Base-by-base conservation (phyloP, 352 stramenopile species). In the Phytophthora tubulina region DNA sequence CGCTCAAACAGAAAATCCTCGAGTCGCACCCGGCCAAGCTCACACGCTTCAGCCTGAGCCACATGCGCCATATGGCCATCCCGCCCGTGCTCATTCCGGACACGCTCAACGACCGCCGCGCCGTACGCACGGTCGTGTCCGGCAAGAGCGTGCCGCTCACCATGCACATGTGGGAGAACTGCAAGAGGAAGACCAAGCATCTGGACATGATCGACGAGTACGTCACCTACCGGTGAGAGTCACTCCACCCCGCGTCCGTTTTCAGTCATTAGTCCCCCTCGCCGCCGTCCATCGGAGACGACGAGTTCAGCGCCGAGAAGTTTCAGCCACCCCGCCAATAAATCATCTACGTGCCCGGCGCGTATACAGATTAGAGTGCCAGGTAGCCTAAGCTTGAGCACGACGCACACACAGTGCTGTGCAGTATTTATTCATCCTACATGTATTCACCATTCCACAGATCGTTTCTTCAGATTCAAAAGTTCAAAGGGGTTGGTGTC, bases 201-300 rank as follows among this genome's bases (percentile, higher is more conserved):
- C 71, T 88, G 27, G 76, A 89, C 72, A 70, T 78, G 63, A 86
- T 89, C 63, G 58, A 85, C 63, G 81, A 89, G 65, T 69, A 81
- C 52, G 65, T 85, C 55, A 64, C 58, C 15, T 89, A 89, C 63
- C 68, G 73, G 53, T 80, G 60, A 80, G 31, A 65, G 10, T 17
- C 5, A 3, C 13, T 13, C 55, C 41, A 15, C 21, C 32, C 10
- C 38, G 21, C 36, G 21, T 64, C 45, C n/a, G 27, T 3, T 70
- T 58, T 38, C 17, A 58, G 51, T 64, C 21, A 17, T 13, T 53
- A 70, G 52, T 49, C 33, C 48, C 31, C 45, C 31, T 63, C 42
- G 51, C 62, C 53, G 59, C 59, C 59, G 46, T 67, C 59, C 30
- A 49, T 51, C 56, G 53, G 14, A 63, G 42, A 63, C 50, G 32